Evolutionary conservation across 2,329 filamentous ascomycete genomes (phyloP), one percentile per base, ranked within the genome.

Genomic region (Camillea tinctor): DNA sequence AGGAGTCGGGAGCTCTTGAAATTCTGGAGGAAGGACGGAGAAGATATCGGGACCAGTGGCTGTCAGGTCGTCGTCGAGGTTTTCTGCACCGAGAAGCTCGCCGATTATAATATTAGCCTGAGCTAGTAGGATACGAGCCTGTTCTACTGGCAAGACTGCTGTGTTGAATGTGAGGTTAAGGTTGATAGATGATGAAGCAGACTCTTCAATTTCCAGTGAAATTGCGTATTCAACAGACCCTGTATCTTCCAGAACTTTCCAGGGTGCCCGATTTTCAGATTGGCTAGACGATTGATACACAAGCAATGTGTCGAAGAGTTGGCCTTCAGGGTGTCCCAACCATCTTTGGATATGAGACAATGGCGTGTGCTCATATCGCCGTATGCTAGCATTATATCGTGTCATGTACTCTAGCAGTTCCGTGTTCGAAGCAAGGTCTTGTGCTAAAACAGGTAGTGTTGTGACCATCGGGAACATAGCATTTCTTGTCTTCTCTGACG

Each of bases 261-360:
- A 96, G 0, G 80, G 76, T 3, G 70, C n/a, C n/a, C 50, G 4
- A 30, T 40, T 1, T 72, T 58, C 17, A 61, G 53, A 40, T 60
- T 65, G 19, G 55, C 75, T 65, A 60, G 79, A 69, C 64, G 90
- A 91, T 69, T 97, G 93, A 69, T 93, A 94, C 0, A 92, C 89
- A 60, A 97, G 86, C 1, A 97, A 80, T 0, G 92, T 94, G 69
- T 97, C 93, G 66, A 97, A 97, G 0, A 95, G 79, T 0, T 83
- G 78, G 6, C 84, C 81, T 22, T 88, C 85, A 0, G 88, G 79
- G 60, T 85, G 81, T 0, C 87, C 88, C 19, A 91, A 80, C 82
- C 88, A 89, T 54, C 83, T 86, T 68, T 96, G 91, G 9, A 96
- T 88, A 26, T 86, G 84, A 2, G 83, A 80, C 6, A 97, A 78